Base-by-base conservation (phyloP, 768 basidiomycete species). In the Leucogyrophana mollusca region DNA sequence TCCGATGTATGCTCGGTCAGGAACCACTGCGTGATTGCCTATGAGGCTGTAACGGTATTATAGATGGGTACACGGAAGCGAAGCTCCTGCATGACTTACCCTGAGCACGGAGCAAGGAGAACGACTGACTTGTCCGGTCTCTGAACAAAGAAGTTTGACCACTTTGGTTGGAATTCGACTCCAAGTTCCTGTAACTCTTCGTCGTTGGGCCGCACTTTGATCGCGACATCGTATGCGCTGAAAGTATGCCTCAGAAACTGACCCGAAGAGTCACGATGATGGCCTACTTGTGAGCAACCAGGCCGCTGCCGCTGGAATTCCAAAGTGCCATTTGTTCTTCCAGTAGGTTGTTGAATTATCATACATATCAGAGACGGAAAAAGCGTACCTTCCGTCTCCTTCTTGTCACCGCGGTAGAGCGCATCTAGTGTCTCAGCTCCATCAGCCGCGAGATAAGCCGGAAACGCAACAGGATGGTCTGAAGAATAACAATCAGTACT, bases 101-200 rank as follows among this genome's bases (percentile, higher is more conserved):
- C 70, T 14, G 74, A 64, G 25, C 73, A 53, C 0, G 71, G 51
- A 0, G 71, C 72, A 10, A 80, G 55, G 49, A 72, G 65, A 48
- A 76, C 54, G 3, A 79, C 74, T 9, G 81, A 73, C 54, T 83
- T 84, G 55, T 85, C 84, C 0, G 76, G 74, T 2, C 67, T 70
- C 21, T 67, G 61, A 20, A 61, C 73, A 34, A 78, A 84, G 57
- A 74, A 78, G 5, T 62, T 57, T 6, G 72, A 61, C 83, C 82
- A 83, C 34, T 71, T 62, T 18, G 64, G 39, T 21, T 67, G 56
- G 54, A 84, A 85, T 4, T 58, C 69, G 7, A 76, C 69, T 1
- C 72, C 71, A 27, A 85, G 61, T n/a, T 67, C 67, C 39, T 72
- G 65, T 18, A 82, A 65, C 34, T 85, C 83, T 4, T 68, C 65